Evolutionary conservation across 345 rosid species (phyloP), one percentile per base, ranked within the genome.

Genomic region (Brassica napus): DNA sequence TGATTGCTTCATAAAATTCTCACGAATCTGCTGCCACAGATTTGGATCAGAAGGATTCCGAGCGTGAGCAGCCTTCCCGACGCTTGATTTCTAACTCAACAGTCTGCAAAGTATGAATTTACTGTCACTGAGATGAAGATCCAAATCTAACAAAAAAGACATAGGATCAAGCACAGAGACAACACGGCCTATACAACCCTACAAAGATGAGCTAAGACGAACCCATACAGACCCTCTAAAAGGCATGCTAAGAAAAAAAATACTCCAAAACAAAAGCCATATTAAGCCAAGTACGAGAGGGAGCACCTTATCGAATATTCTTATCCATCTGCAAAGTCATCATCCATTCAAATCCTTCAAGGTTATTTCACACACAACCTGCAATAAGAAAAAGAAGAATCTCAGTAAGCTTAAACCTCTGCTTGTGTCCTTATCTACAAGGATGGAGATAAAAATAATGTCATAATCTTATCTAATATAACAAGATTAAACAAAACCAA

Each of bases 321-420:
- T 91, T 93, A 93, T 93, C 99, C 93, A 87, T 91, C 88, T 84
- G 86, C 84, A 84, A 80, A 67, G 87, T 73, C 91, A 94, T 86
- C 85, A 90, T 86, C 89, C 93, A 91, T 88, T 58, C 78, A 86
- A 85, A 81, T 59, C 12, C 64, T 52, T 72, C 68, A 30, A 71
- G 39, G 70, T 59, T 71, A 57, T 68, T 68, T 82, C 78, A 42
- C 73, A 18, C 18, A 74, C 39, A 75, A 73, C 76, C 90, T 86
- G 82, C 83, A 82, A 75, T 65, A 76, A 3, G 16, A 26, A 8
- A 68, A 37, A 23, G 60, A 35, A 24, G 5, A 73, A 68, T 15
- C 62, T 72, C n/a, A 69, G 28, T 26, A 75, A 66, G 39, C 72
- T 44, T 44, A 12, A 76, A 12, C 15, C 15, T 71, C 52, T 34